Conservation (phyloP, 2,329 filamentous ascomycete genomes). For the Monilinia aucupariae region DNA sequence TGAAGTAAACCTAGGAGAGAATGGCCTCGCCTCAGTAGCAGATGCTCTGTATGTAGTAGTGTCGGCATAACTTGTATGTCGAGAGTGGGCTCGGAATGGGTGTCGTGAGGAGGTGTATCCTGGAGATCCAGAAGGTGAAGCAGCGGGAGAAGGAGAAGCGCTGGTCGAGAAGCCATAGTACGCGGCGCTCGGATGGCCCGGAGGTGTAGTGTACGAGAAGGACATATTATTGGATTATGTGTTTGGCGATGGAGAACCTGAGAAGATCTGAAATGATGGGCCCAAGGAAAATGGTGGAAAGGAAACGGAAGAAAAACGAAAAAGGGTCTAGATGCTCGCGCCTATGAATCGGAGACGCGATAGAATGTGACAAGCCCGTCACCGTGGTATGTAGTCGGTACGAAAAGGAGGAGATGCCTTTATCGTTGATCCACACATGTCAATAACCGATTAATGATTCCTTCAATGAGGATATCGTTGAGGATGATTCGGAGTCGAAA, state of each 20-base stretch:
- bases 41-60: constrained; percentile 27
- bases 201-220: constrained; percentile 32
- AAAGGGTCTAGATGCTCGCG: constrained; percentile 10
- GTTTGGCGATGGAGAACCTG: constrained; percentile 11
- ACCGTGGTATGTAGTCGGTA: constrained; percentile 38
- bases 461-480: constrained; percentile 25
- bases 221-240: constrained; percentile 34
- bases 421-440: constrained; percentile 37
- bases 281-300: constrained; percentile 27
- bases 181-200: constrained; percentile 27
- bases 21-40: constrained; percentile 25
- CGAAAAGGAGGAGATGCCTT: constrained; percentile 35
- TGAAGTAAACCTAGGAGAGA: constrained; percentile 36
- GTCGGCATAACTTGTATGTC: constrained; percentile 34
- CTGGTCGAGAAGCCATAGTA: constrained; percentile 34
- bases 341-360: constrained; percentile 24
- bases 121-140: constrained; percentile 27
- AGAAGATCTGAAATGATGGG: constrained; percentile 14
- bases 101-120: constrained; percentile 25
- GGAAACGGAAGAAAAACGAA: constrained; percentile 6
- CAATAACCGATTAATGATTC: constrained; percentile 32
- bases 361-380: constrained; percentile 35
- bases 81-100: constrained; percentile 33
- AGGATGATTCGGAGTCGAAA: constrained; percentile 28
- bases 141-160: constrained; percentile 34